Evolutionary conservation across 108 stramenopile species (phyloP).

Genomic region (Cafeteria roenbergensis): DNA sequence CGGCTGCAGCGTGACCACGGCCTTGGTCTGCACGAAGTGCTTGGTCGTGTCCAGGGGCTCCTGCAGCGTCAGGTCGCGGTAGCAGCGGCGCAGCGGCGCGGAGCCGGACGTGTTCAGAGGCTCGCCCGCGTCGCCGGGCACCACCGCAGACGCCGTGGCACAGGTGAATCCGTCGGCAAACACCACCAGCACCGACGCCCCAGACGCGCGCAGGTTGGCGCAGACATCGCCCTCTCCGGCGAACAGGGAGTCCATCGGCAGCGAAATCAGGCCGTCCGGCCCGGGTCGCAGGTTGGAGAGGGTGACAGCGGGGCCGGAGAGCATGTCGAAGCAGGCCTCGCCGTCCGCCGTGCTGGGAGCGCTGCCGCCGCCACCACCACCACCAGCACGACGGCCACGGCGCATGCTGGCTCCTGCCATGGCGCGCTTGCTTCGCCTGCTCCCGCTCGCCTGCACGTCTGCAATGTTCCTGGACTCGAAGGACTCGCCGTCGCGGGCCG

Average conservation of each 20-base stretch:
- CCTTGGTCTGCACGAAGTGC: not conserved
- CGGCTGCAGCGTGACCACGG: not conserved
- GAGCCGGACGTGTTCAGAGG: not conserved
- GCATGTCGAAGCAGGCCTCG: not conserved
- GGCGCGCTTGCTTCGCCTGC: too few species aligned
- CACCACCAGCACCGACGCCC: not conserved
- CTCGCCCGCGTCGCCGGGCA: not conserved
- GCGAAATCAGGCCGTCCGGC: not conserved
- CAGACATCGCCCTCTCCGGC: not conserved
- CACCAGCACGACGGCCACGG: too few species aligned
- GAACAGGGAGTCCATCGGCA: not conserved
- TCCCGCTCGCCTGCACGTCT: too few species aligned
- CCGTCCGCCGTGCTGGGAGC: too few species aligned
- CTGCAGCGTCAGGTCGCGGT: not conserved
- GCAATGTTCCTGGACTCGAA: too few species aligned
- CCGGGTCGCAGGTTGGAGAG: not conserved
- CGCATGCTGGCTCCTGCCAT: too few species aligned
- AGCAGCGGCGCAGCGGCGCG: not conserved
- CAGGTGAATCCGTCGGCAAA: too few species aligned
- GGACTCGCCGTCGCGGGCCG: too few species aligned
- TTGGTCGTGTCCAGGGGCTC: not conserved
- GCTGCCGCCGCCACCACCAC: too few species aligned
- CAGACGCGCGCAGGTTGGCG: not conserved
- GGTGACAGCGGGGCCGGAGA: not conserved
- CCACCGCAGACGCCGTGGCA: too few species aligned